Conservation (phyloP, 306 rosid genomes). For the Dryas octopetala region DNA sequence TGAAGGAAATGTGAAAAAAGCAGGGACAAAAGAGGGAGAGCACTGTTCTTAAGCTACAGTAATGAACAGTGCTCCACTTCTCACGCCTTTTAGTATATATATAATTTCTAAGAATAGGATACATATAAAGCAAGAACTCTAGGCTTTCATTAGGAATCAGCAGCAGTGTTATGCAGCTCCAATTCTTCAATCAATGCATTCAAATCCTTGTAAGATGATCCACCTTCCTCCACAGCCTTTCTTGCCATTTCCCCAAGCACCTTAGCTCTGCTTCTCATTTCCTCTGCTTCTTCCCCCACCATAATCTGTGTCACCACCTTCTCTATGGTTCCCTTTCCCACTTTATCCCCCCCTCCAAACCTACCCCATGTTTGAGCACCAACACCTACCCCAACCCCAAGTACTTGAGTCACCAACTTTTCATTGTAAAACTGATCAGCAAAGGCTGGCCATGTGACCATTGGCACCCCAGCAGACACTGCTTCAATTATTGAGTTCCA, state of each 20-base stretch:
- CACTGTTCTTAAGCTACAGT: too few relatives aligned
- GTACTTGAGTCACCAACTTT: slow-evolving; percentile 27
- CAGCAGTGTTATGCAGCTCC: neutral
- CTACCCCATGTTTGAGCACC: slow-evolving; percentile 29
- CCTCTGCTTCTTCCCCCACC: slow-evolving; percentile 36
- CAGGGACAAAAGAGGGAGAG: too few relatives aligned
- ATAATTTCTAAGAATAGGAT: too few relatives aligned
- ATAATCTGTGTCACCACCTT: slow-evolving; percentile 28
- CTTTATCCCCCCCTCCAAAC: slow-evolving; percentile 13
- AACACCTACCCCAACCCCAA: slow-evolving; percentile 28
- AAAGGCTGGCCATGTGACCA: slow-evolving; percentile 32
- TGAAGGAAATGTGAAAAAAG: too few relatives aligned
- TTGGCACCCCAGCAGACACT: slow-evolving; percentile 26
- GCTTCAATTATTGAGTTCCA: slow-evolving; percentile 38
- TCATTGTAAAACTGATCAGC: slow-evolving; percentile 42
- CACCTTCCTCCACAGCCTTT: slow-evolving; percentile 28
- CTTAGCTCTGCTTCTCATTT: slow-evolving; percentile 29
- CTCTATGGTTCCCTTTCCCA: slow-evolving; percentile 22
- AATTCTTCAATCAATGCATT: slow-evolving; percentile 28
- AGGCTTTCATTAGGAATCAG: neutral
- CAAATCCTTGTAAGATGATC: slow-evolving; percentile 30
- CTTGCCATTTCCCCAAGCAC: slow-evolving; percentile 22
- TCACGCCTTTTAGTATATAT: too few relatives aligned
- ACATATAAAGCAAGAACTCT: too few relatives aligned
- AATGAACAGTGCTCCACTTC: too few relatives aligned